Conservation (phyloP, 129 eudicot genomes). For the Heracleum sosnowskyi region DNA sequence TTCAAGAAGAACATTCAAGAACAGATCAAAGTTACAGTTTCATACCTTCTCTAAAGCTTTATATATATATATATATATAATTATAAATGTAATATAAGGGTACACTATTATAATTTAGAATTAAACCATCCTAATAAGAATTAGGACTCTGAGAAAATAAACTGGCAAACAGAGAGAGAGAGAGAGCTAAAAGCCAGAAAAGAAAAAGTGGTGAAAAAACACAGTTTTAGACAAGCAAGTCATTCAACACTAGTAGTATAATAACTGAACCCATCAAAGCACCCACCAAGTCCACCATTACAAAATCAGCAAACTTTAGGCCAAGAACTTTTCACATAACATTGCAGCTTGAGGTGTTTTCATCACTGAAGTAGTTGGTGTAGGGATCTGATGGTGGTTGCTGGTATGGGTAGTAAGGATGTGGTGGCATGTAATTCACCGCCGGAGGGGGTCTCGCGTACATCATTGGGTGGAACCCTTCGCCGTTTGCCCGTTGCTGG, state of each 20-base stretch:
- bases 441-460: conserved; percentile 97
- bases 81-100: conserved; percentile 3
- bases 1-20: conserved; percentile 11
- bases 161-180: conserved; percentile 8
- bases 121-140: conserved; percentile 10
- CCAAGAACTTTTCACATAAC: conserved; percentile 51
- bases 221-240: conserved; percentile 32
- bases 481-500: conserved; percentile 73
- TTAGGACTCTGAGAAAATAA: conserved; percentile 7
- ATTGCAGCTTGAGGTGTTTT: conserved; percentile 80
- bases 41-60: conserved; percentile 22
- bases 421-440: conserved; percentile 69
- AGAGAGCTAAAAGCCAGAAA: conserved; percentile 13
- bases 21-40: conserved; percentile 10
- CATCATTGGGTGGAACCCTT: conserved; percentile 96
- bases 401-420: conserved; percentile 48
- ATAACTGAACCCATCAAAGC: conserved; percentile 9
- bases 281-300: conserved; percentile 10
- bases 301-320: conserved; percentile 6
- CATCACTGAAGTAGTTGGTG: conserved; percentile 71
- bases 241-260: conserved; percentile 14
- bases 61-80: conserved; percentile 6
- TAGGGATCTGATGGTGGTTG: conserved; percentile 56
- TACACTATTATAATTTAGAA: conserved; percentile 26
- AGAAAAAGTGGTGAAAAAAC: conserved; percentile 1